These are phyloP conservation scores for Metarhizium album DNA, from an alignment of 2,329 filamentous ascomycete species.

Conservation along the genomic window DNA sequence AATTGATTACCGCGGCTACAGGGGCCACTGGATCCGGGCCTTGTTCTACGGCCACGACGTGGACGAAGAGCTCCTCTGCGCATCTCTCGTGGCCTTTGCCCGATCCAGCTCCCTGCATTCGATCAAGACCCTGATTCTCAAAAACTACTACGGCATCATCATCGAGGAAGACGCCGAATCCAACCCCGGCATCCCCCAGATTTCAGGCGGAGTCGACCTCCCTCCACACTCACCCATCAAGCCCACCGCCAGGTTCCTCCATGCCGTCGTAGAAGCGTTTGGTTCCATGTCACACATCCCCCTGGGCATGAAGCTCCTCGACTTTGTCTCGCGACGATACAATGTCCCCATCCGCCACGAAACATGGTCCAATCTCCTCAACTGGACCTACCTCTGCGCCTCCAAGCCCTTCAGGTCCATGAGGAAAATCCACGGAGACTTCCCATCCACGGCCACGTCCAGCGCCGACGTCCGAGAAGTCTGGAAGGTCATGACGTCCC, in stretches of 20 bases:
- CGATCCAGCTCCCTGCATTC: constrained; percentile 24
- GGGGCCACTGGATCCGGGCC: constrained; percentile 18
- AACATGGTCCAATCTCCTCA: constrained; percentile 57
- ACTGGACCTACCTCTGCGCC: constrained; percentile 52
- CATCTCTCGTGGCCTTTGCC: constrained; percentile 30
- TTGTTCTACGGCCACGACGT: constrained; percentile 17
- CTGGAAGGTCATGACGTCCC: constrained; percentile 47
- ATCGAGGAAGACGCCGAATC: constrained; percentile 12
- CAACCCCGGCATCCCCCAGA: constrained; percentile 8
- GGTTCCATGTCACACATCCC: constrained; percentile 54
- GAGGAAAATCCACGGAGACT: constrained; percentile 22
- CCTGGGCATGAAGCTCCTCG: constrained; percentile 46
- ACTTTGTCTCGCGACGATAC: constrained; percentile 52
- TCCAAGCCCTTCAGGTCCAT: constrained; percentile 25
- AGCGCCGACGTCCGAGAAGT: constrained; percentile 37
- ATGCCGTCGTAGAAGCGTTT: constrained; percentile 57
- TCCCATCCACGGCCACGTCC: constrained; percentile 24
- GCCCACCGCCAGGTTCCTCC: constrained; percentile 49
- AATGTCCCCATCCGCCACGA: constrained; percentile 41
- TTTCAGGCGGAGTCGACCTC: constrained; percentile 28
- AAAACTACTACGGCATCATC: constrained; percentile 19
- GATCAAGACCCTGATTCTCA: constrained; percentile 24
- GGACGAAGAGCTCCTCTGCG: constrained; percentile 29
- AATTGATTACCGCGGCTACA: constrained; percentile 15
- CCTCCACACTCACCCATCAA: constrained; percentile 39